A percentile compares a stretch with the other conserved stretches of the same genome.
Evolutionary conservation across 2,329 filamentous ascomycete species (phyloP).

Genomic region (Hymenoscyphus scutula): DNA sequence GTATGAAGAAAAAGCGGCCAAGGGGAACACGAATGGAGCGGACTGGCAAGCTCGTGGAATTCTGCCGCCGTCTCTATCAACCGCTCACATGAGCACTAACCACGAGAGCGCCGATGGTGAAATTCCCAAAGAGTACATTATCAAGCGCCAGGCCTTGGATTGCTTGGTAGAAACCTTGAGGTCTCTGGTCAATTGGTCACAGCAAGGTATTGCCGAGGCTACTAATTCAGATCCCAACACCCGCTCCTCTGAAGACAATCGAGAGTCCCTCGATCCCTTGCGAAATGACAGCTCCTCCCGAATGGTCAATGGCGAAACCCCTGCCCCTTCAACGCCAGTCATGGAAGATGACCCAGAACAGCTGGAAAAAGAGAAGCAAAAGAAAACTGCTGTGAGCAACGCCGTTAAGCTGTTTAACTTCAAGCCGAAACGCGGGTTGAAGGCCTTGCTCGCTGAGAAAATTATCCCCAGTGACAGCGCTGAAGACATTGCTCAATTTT

Average conservation of each 20-base stretch:
- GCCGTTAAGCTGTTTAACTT: slow-evolving; percentile 93
- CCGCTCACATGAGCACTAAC: slow-evolving; percentile 41
- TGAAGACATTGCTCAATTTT: slow-evolving; percentile 79
- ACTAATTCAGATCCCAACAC: slow-evolving; percentile 51
- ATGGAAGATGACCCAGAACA: slow-evolving; percentile 89
- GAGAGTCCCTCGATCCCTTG: slow-evolving; percentile 76
- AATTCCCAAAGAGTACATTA: slow-evolving; percentile 82
- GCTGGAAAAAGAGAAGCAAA: slow-evolving; percentile 90
- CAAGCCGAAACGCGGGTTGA: slow-evolving; percentile 93
- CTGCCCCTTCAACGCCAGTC: slow-evolving; percentile 64
- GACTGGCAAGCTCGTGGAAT: slow-evolving; percentile 89
- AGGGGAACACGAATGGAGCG: slow-evolving; percentile 48
- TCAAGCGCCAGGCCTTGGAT: slow-evolving; percentile 88
- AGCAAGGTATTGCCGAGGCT: slow-evolving; percentile 60
- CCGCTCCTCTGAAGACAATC: slow-evolving; percentile 54
- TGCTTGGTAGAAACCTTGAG: slow-evolving; percentile 83
- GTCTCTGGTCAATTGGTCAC: slow-evolving; percentile 91
- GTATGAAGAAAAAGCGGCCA: slow-evolving; percentile 73
- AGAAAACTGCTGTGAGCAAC: slow-evolving; percentile 88
- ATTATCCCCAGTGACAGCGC: slow-evolving; percentile 81
- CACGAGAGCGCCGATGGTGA: slow-evolving; percentile 61
- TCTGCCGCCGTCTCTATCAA: slow-evolving; percentile 78
- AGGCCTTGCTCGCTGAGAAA: slow-evolving; percentile 75
- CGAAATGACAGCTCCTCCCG: slow-evolving; percentile 59
- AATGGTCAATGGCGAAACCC: slow-evolving; percentile 51